Evolutionary conservation across 495 filamentous ascomycete genomes (phyloP), one percentile per base, ranked within the genome.

Genomic region (Aspergillus diversus): DNA sequence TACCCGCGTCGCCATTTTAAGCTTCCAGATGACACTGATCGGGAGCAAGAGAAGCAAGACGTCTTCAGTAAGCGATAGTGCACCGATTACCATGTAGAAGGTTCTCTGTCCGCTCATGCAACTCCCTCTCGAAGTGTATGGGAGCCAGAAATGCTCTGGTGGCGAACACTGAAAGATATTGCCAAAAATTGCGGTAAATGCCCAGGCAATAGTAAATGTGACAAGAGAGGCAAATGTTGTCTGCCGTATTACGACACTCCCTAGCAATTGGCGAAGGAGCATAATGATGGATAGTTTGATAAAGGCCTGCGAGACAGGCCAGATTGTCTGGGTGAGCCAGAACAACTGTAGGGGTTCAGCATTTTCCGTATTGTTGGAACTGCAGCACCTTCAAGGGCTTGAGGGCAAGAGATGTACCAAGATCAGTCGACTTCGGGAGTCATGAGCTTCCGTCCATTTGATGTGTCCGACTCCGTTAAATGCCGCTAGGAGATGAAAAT

Each of bases 221-320:
- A 49, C 16, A 0, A 49, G 46, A 1, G 17, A 15, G 2, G 13
- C 15, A 16, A 49, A 49, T 49, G 7, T 21, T 8, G 17, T 3
- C 2, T 12, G 7, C 46, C 15, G 46, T 17, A 15, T 3, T 17
- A 17, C 13, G 15, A 49, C 16, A 17, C 15, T n/a, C 4, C 12
- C 46, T 7, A 49, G 46, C 15, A 43, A 43, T 8, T 49, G 46
- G 3, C 16, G 46, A 21, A 49, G 46, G 16, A 49, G 46, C 46
- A 49, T 49, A 49, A 49, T 49, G 5, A 49, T 49, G 46, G 46
- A 49, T 17, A 49, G 17, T 49, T 49, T 49, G 46, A 49, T 16
- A 49, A 49, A 17, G 17, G 13, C 15, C 17, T 49, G 46, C 17
- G 46, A 49, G 3, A 49, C 13, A 5, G 46, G 46, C 46, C 46